Evolutionary conservation across 176 grass and related monocot species (phyloP), one percentile per base, ranked within the genome.

Genomic region (Hyparrhenia diplandra): DNA sequence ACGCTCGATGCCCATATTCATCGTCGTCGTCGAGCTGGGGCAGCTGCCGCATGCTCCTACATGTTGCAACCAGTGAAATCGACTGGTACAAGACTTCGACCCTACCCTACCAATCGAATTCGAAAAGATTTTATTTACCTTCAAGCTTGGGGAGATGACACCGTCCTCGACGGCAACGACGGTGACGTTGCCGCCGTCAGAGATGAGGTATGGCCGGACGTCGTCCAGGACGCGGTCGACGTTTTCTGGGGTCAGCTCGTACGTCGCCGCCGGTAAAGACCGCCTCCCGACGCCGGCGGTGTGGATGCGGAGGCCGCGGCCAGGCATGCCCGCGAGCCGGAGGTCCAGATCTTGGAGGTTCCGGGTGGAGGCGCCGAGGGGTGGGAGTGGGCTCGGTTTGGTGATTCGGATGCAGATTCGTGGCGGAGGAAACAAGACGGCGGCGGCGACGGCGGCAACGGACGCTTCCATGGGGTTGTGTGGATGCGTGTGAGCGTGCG

Each of bases 1-100:
- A 25, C 90, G 90, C 78, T 98, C 92, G 36, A 95, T 98, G 41
- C 95, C 95, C 95, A 98, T 95, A 68, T 90, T 91, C 95, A 95
- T 95, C 43, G 95, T 98, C 21, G 92, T 98, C 11, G 92, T 98
- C 21, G 92, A 95, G 76, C 92, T 98, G 36, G 95, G 88, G 78
- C 92, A 98, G 76, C 92, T 98, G 54, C 92, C 88, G 69, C 92
- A 98, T 34, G 95, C 95, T 64, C 95, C 92, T 98, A 43, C 21
- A 83, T 57, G 78, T 23, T 27, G 23, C 30, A 73, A 30, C 17
- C 52, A 76, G 37, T 9, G 20, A 87, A 79, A 75, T 30, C 54
- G 54, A 79, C 11, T 30, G 13, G 20, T 23, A 20, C 23, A 66
- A 7, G 34, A 72, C 77, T 77, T 81, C 4, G 43, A 28, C 55